Percentiles rank a stretch among this genome's conserved stretches.
Evolutionary conservation across 331 rosid species (phyloP).

Genomic region (Acacia concinna): DNA sequence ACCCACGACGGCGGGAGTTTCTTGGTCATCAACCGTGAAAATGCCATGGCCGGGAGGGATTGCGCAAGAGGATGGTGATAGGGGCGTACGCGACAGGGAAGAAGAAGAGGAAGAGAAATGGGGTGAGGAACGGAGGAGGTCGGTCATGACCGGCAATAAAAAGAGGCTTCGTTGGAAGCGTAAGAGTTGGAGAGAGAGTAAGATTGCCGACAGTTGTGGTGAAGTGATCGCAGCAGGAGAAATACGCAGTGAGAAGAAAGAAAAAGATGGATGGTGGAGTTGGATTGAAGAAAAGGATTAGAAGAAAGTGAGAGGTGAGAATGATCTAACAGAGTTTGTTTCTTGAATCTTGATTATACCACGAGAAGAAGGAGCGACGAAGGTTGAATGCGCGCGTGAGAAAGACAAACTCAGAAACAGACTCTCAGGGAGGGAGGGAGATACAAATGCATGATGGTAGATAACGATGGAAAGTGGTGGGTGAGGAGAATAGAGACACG

Average conservation of each 20-base stretch:
- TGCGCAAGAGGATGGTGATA: slow-evolving; percentile 35
- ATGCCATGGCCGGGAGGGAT: slow-evolving; percentile 37
- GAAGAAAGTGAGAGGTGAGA: slow-evolving; percentile 63
- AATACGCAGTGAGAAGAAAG: slow-evolving; percentile 18
- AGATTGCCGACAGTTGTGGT: slow-evolving; percentile 1
- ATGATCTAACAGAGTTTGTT: slow-evolving; percentile 45
- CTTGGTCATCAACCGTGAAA: slow-evolving; percentile 11
- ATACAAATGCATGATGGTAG: no score
- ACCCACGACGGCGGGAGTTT: slow-evolving; percentile 30
- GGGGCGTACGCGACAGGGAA: slow-evolving; percentile 21
- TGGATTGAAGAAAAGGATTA: slow-evolving; percentile 49
- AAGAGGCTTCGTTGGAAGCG: slow-evolving; percentile 34
- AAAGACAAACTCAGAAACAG: slow-evolving; percentile 12
- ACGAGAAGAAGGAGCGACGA: slow-evolving; percentile 39
- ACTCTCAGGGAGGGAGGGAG: neutral
- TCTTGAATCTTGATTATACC: slow-evolving; percentile 2
- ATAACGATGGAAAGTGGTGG: slow-evolving; percentile 22
- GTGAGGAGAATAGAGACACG: no score
- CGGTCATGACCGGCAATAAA: slow-evolving; percentile 76
- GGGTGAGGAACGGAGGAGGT: slow-evolving; percentile 63
- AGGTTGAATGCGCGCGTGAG: slow-evolving; percentile 19
- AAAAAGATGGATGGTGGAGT: slow-evolving; percentile 33
- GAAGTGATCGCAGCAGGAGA: slow-evolving; percentile 34
- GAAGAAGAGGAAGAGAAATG: slow-evolving; percentile 48
- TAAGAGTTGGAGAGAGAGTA: slow-evolving; percentile 1